These are phyloP conservation scores for Phytophthora pseudosyringae DNA, from an alignment of 352 stramenopile species.

Conservation along the genomic window DNA sequence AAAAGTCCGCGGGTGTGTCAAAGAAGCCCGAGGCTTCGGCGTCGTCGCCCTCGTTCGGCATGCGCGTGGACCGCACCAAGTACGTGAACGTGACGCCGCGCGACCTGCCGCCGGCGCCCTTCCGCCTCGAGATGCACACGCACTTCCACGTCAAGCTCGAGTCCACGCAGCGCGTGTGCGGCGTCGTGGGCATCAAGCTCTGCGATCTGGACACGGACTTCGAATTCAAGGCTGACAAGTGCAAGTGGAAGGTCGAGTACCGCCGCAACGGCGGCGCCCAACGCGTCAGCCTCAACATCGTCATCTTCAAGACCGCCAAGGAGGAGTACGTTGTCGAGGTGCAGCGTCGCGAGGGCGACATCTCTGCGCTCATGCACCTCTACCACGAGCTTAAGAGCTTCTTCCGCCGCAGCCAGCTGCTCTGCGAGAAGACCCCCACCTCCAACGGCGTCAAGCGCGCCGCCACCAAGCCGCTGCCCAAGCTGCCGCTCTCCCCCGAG, in stretches of 20 bases:
- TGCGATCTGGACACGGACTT: slow-evolving; percentile 88
- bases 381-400: slow-evolving; percentile 78
- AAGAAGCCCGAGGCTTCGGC: slow-evolving; percentile 36
- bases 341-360: slow-evolving; percentile 79
- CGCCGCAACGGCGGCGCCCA: slow-evolving; percentile 51
- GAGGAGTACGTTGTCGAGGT: slow-evolving; percentile 77
- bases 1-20: slow-evolving; percentile 35
- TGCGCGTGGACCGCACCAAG: slow-evolving; percentile 75
- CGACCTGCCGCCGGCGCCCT: slow-evolving; percentile 75
- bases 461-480: slow-evolving; percentile 67
- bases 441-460: slow-evolving; percentile 67
- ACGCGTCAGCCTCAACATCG: slow-evolving; percentile 80
- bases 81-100: slow-evolving; percentile 74
- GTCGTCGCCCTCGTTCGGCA: slow-evolving; percentile 51
- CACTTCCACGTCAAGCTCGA: slow-evolving; percentile 89
- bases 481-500: slow-evolving; percentile 48
- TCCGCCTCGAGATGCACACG: slow-evolving; percentile 87
- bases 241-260: slow-evolving; percentile 90
- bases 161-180: slow-evolving; percentile 76
- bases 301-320: slow-evolving; percentile 78
- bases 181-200: slow-evolving; percentile 79
- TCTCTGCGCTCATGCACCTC: slow-evolving; percentile 81
- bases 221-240: slow-evolving; percentile 85
- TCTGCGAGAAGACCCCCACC: slow-evolving; percentile 61
- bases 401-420: slow-evolving; percentile 80